These are phyloP conservation scores for Trypanosoma melophagium DNA, from an alignment of 208 protist genomes.

Conservation along the genomic window DNA sequence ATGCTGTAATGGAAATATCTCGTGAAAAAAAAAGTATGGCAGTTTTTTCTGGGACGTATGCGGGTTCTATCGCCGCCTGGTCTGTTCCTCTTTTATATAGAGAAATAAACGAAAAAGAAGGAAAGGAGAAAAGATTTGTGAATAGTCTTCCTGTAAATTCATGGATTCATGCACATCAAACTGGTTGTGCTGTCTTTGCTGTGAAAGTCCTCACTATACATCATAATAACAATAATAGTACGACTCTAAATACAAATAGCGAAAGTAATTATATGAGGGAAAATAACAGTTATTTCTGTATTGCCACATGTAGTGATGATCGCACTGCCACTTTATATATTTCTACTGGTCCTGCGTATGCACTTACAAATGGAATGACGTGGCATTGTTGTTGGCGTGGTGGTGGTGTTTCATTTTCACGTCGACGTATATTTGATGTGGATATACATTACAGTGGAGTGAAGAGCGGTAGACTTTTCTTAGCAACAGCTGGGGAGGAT, in stretches of 20 bases:
- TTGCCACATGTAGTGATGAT: conserved; percentile 83
- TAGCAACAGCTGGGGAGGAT: conserved; percentile 59
- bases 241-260: background rate
- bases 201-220: conserved; percentile 22
- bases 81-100: conserved; percentile 2
- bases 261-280: background rate
- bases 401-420: conserved; percentile 34
- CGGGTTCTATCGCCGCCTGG: conserved; percentile 55
- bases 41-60: conserved; percentile 62
- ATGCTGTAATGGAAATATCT: conserved; percentile 27
- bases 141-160: conserved; percentile 6
- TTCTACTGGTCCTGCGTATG: background rate
- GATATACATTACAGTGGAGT: conserved; percentile 29
- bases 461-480: conserved; percentile 4
- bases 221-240: background rate
- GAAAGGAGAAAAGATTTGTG: background rate
- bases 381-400: conserved; percentile 47
- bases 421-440: conserved; percentile 71
- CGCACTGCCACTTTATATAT: conserved; percentile 54
- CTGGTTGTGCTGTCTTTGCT: conserved; percentile 70
- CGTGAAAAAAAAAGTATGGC: background rate
- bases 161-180: conserved; percentile 40
- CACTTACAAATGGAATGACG: conserved; percentile 13
- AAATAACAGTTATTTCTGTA: conserved; percentile 13
- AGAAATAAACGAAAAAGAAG: background rate